These are phyloP conservation scores for Didymella sp. DNA, from an alignment of 2,329 filamentous ascomycete genomes.

Conservation along the genomic window DNA sequence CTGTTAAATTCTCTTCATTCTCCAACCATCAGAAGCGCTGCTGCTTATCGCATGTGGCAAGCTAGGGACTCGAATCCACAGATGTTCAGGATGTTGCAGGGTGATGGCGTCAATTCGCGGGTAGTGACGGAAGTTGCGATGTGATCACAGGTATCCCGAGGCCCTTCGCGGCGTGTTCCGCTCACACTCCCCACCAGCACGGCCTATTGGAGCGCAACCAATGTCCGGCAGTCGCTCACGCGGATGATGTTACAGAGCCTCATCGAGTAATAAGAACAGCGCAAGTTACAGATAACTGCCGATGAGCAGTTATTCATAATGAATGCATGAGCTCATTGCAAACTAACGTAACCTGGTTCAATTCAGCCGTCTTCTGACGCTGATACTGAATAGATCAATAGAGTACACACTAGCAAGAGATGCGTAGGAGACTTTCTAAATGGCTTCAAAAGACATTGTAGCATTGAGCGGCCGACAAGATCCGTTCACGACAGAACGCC, in stretches of 20 bases:
- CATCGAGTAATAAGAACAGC: constrained; percentile 17
- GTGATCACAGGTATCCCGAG: constrained; percentile 8
- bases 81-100: constrained; percentile 28
- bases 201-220: constrained; percentile 2
- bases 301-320: too few species aligned
- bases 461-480: background rate
- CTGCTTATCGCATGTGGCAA: constrained; percentile 20
- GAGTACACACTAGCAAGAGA: too few species aligned
- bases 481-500: too few species aligned
- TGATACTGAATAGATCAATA: too few species aligned
- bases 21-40: constrained; percentile 12
- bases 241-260: constrained; percentile 13
- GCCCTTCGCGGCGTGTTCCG: constrained; percentile 14
- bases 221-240: constrained; percentile 1
- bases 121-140: constrained; percentile 36
- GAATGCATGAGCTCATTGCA: constrained; percentile 36
- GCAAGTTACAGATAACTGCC: background rate
- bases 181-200: background rate
- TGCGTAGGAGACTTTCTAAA: background rate
- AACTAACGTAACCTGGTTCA: too few species aligned
- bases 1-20: constrained; percentile 3
- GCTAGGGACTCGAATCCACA: constrained; percentile 8
- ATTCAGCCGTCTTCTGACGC: too few species aligned
- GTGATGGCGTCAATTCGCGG: constrained; percentile 32
- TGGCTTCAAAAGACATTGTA: background rate